Conservation (phyloP, 148 eudicot genomes). For the Chenopodium berlandieri region DNA sequence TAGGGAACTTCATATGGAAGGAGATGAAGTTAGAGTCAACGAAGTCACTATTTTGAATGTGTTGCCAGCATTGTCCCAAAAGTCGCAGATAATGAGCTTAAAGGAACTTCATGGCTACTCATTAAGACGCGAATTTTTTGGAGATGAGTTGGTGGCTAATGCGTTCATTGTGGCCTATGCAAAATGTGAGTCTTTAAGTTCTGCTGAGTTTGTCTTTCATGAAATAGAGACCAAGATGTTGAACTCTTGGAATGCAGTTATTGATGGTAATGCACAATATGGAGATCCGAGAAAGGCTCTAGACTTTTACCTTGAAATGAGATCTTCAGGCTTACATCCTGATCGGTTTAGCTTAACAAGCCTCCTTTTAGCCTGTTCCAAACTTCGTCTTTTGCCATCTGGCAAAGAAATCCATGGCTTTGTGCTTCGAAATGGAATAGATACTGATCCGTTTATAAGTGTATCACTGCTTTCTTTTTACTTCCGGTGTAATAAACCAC, state of each 20-base stretch:
- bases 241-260: constrained; percentile 65
- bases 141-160: constrained; percentile 47
- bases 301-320: constrained; percentile 43
- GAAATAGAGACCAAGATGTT: constrained; percentile 33
- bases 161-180: constrained; percentile 56
- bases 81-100: constrained; percentile 36
- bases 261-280: constrained; percentile 52
- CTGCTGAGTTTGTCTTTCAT: constrained; percentile 39
- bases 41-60: constrained; percentile 53
- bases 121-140: constrained; percentile 40
- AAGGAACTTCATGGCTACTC: constrained; percentile 68
- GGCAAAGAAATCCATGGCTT: constrained; percentile 61
- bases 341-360: constrained; percentile 48
- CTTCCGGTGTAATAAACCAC: constrained; percentile 37
- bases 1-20: constrained; percentile 38
- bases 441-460: constrained; percentile 38
- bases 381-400: constrained; percentile 30
- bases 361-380: constrained; percentile 50
- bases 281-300: constrained; percentile 52
- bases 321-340: constrained; percentile 34
- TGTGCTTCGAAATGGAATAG: constrained; percentile 51
- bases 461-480: constrained; percentile 59
- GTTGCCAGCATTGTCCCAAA: constrained; percentile 43
- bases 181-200: constrained; percentile 45
- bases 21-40: constrained; percentile 29